Evolutionary conservation across 1,139 yeast species (phyloP), one percentile per base, ranked within the genome.

Genomic region (Geotrichum cucujoidarum): DNA sequence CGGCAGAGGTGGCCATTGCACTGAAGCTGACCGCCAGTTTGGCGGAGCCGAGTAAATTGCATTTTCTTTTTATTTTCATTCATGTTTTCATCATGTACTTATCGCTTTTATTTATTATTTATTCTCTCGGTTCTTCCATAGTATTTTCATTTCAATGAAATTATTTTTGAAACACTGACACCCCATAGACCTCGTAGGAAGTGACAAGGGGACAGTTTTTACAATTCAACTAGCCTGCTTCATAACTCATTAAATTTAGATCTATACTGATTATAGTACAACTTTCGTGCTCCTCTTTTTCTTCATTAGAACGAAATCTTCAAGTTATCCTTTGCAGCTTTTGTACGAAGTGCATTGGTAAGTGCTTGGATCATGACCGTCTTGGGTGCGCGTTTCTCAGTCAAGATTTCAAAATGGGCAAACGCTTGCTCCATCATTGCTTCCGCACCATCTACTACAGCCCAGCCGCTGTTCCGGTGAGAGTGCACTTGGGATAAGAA

Each of bases 11-110:
- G 68, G 63, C 29, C 66, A 65, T 43, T 65, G 69, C 47, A 55
- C 58, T 18, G 69, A 65, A 36, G 69, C 71, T 2, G 68, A 66
- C 45, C 57, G 56, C 7, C 63, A 57, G 45, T 64, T 62, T 47
- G 66, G 58, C 25, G 60, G 58, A 1, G 42, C 43, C 24, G 34
- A 39, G 32, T 39, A 39, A 16, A 33, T 21, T 17, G n/a, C n/a
- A n/a, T n/a, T n/a, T n/a, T n/a, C n/a, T n/a, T n/a, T n/a, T n/a
- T n/a, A n/a, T n/a, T n/a, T n/a, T n/a, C n/a, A n/a, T n/a, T n/a
- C n/a, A n/a, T n/a, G n/a, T n/a, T n/a, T n/a, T n/a, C n/a, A n/a
- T n/a, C n/a, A n/a, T n/a, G n/a, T n/a, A n/a, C n/a, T n/a, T n/a
- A n/a, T n/a, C n/a, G n/a, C n/a, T n/a, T 33, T 33, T 33, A 33